Evolutionary conservation across 345 rosid genomes (phyloP).

Genomic region (Excoecaria cochinchinensis): DNA sequence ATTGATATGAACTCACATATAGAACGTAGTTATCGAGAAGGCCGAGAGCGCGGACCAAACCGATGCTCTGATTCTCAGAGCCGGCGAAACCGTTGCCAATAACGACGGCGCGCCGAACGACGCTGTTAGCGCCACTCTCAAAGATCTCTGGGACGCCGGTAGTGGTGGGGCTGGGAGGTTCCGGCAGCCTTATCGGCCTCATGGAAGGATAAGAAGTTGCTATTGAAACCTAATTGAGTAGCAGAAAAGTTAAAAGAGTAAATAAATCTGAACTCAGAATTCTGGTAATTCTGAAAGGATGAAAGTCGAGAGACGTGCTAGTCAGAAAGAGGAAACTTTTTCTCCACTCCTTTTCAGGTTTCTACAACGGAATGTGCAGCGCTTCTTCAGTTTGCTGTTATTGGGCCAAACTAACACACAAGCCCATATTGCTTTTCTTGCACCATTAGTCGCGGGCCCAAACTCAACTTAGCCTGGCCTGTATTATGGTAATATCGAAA

Average conservation of each 20-base stretch:
- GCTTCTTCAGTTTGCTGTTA: neutral
- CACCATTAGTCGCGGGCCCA: no score
- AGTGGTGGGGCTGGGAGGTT: slow-evolving; percentile 61
- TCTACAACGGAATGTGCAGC: neutral
- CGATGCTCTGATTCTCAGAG: slow-evolving; percentile 91
- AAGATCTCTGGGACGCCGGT: slow-evolving; percentile 89
- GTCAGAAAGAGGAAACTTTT: neutral
- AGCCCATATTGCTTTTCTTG: no score
- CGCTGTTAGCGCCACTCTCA: slow-evolving; percentile 68
- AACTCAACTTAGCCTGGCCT: no score
- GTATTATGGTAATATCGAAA: no score
- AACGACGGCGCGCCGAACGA: slow-evolving; percentile 82
- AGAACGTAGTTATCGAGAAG: slow-evolving; percentile 59
- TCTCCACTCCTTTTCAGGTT: neutral
- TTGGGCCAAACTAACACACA: no score
- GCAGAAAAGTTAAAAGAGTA: neutral
- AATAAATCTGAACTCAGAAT: neutral
- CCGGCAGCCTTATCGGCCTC: slow-evolving; percentile 89
- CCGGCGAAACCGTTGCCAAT: slow-evolving; percentile 82
- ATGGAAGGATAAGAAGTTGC: slow-evolving; percentile 24
- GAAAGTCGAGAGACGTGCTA: neutral
- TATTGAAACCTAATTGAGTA: neutral
- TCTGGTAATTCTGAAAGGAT: neutral
- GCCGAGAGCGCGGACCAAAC: slow-evolving; percentile 85
- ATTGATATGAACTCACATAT: slow-evolving; percentile 52